A percentile compares a stretch with the other conserved stretches of the same genome.
phyloP scores from a whole-genome alignment of 2,329 filamentous ascomycete species.

The Penicillium sp. region DNA sequence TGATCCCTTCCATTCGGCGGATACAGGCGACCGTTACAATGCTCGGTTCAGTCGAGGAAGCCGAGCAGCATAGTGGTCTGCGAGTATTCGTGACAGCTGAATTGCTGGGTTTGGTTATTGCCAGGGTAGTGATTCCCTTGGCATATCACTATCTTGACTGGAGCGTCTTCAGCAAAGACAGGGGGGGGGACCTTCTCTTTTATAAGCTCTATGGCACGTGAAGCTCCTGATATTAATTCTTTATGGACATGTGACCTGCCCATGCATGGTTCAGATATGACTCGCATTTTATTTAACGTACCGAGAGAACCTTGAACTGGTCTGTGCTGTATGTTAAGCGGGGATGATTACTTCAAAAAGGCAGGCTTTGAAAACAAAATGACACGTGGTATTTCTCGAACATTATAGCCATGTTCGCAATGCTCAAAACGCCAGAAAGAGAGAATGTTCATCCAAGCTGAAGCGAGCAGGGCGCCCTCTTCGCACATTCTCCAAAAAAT shows the following conservation, averaged over 20 bases:
- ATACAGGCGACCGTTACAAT: slow-evolving; percentile 27
- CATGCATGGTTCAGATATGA: too few relatives aligned
- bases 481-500: slow-evolving; percentile 14
- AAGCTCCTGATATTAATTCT: too few relatives aligned
- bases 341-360: neutral
- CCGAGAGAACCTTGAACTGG: too few relatives aligned
- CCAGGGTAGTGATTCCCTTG: too few relatives aligned
- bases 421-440: slow-evolving; percentile 21
- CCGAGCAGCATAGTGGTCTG: neutral
- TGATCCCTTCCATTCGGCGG: slow-evolving; percentile 7
- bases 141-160: too few relatives aligned
- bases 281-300: too few relatives aligned
- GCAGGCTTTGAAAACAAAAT: slow-evolving; percentile 5
- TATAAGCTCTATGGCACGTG: too few relatives aligned
- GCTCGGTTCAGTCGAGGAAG: slow-evolving; percentile 24
- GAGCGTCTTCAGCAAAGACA: too few relatives aligned
- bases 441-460: slow-evolving; percentile 11
- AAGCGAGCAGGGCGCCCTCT: slow-evolving; percentile 3
- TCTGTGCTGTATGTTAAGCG: too few relatives aligned
- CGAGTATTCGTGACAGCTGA: too few relatives aligned
- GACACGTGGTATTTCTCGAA: slow-evolving; percentile 17
- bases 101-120: neutral
- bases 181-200: too few relatives aligned
- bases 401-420: slow-evolving; percentile 17
- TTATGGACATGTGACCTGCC: too few relatives aligned